Conservation (phyloP, 805 yeast species). For the Metschnikowia cubensis region DNA sequence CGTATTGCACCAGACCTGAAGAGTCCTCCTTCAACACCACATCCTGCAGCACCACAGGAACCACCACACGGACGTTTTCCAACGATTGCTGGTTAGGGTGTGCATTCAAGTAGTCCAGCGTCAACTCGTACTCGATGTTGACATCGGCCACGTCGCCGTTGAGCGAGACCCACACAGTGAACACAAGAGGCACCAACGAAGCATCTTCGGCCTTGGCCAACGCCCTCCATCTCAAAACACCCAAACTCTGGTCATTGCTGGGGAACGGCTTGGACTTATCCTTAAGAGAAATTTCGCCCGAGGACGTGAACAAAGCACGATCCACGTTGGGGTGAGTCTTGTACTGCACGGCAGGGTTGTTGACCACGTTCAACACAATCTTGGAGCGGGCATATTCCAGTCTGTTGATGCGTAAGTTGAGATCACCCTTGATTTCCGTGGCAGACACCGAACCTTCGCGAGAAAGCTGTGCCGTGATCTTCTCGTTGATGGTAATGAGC, state of each 20-base stretch:
- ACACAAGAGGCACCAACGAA: constrained; percentile 52
- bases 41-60: constrained; percentile 64
- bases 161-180: constrained; percentile 82
- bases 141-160: constrained; percentile 62
- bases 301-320: constrained; percentile 57
- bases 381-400: constrained; percentile 64
- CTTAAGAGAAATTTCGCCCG: constrained; percentile 64
- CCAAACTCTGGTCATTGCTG: constrained; percentile 81
- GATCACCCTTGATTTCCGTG: constrained; percentile 84
- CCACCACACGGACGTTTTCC: constrained; percentile 50
- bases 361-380: constrained; percentile 50
- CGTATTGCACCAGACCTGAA: constrained; percentile 46
- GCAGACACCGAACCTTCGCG: constrained; percentile 74
- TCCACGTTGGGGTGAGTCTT: constrained; percentile 98
- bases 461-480: constrained; percentile 67
- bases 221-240: constrained; percentile 90
- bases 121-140: constrained; percentile 84
- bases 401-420: constrained; percentile 82
- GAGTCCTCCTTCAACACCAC: constrained; percentile 49
- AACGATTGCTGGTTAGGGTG: constrained; percentile 39
- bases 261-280: constrained; percentile 83
- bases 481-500: constrained; percentile 71
- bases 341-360: constrained; percentile 57
- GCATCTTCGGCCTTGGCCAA: constrained; percentile 56
- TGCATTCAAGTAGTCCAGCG: constrained; percentile 32